phyloP scores from a whole-genome alignment of 257 asterid species.

The Przewalskia tangutica region DNA sequence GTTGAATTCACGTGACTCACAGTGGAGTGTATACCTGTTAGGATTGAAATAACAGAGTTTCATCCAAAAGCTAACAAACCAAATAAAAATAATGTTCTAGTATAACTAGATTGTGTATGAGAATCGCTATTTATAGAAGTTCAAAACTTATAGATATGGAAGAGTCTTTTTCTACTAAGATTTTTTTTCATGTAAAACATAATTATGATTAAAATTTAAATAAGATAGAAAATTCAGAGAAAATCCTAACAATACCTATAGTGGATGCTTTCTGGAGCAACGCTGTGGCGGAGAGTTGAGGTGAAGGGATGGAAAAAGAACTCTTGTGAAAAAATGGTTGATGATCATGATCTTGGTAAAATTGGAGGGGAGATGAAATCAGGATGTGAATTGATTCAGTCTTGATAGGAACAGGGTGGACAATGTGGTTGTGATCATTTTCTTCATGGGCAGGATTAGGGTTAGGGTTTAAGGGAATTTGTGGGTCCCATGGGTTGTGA shows the following conservation, averaged over 20 bases:
- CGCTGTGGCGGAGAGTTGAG: conserved; percentile 57
- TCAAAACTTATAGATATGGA: too few species aligned
- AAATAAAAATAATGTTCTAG: too few species aligned
- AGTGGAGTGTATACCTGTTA: not conserved
- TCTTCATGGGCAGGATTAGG: conserved; percentile 1
- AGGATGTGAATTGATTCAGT: conserved; percentile 40
- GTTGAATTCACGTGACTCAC: conserved; percentile 42
- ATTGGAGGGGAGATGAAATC: conserved; percentile 16
- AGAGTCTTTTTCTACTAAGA: too few species aligned
- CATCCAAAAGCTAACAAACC: too few species aligned
- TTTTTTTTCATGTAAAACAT: too few species aligned
- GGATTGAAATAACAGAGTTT: too few species aligned
- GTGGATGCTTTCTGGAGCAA: conserved; percentile 66
- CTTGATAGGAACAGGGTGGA: conserved; percentile 18
- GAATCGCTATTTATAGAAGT: too few species aligned
- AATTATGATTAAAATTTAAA: too few species aligned
- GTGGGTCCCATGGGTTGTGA: conserved; percentile 13
- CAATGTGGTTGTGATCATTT: not conserved
- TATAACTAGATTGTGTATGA: too few species aligned
- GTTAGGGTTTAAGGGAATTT: conserved; percentile 21
- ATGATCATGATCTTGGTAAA: conserved; percentile 22
- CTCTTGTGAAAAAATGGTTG: not conserved
- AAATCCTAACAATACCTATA: conserved; percentile 18
- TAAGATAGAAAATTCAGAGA: too few species aligned
- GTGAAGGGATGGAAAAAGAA: conserved; percentile 18